Evolutionary conservation across 352 stramenopile genomes (phyloP), one percentile per base, ranked within the genome.

Genomic region (Globisporangium camurandrum): DNA sequence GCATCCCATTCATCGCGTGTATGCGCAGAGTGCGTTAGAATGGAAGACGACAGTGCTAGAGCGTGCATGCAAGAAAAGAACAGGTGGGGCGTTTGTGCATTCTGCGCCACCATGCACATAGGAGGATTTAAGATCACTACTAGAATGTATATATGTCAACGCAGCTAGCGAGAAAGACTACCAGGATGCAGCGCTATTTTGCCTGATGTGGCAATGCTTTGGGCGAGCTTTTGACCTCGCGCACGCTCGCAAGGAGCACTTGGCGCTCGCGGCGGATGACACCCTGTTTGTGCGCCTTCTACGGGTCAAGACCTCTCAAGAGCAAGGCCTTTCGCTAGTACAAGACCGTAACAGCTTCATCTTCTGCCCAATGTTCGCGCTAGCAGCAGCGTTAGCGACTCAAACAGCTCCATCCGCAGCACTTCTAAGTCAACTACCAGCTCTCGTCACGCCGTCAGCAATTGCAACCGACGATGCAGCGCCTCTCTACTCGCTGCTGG

Each of bases 131-230:
- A 34, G 11, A 11, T 11, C 28, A 34, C 11, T 34, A 11, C 6
- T 6, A 34, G 28, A 34, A 11, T 34, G 28, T 16, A 22, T 41
- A n/a, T 41, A 41, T 16, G 36, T 41, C 5, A 41, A 16, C n/a
- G 36, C 14, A n/a, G 19, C 8, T 22, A 22, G 36, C 19, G 36
- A n/a, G 12, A 41, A 16, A n/a, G 36, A 41, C 36, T 41, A 41
- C 36, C 36, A 41, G n/a, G 36, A 41, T 17, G 36, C 36, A n/a
- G 36, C 36, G 12, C 36, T 11, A 22, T 41, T 41, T 7, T 41
- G 36, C 12, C 36, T 41, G 12, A 41, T 41, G 36, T 41, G 36
- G 36, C 36, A 41, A 9, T 38, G 31, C 31, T 38, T 38, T 38
- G 31, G 31, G 31, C 31, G 31, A 38, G 31, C 31, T 9, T 38